phyloP scores from a whole-genome alignment of 2,329 filamentous ascomycete genomes.

The Aplosporella prunicola region DNA sequence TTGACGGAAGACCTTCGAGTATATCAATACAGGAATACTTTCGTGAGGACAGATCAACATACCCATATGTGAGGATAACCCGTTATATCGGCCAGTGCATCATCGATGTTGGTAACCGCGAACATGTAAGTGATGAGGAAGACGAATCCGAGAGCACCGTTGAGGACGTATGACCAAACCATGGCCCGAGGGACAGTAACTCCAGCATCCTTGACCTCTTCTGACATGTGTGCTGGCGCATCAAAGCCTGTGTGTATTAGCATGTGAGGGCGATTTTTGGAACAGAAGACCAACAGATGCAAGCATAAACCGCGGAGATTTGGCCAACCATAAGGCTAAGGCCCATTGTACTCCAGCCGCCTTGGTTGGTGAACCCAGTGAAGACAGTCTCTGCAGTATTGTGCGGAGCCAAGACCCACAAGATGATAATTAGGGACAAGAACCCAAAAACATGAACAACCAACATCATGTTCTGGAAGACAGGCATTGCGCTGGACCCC shows the following conservation, averaged over 20 bases:
- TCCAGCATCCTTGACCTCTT: slow-evolving; percentile 13
- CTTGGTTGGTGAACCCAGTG: slow-evolving; percentile 27
- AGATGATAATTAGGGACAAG: slow-evolving; percentile 33
- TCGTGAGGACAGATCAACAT: too few relatives aligned
- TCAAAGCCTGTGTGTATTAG: slow-evolving; percentile 5
- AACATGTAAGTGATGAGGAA: slow-evolving; percentile 15
- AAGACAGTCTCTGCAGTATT: slow-evolving; percentile 23
- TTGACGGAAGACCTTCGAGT: slow-evolving; percentile 9
- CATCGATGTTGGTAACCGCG: slow-evolving; percentile 12
- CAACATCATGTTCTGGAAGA: slow-evolving; percentile 28
- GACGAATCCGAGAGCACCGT: slow-evolving; percentile 12
- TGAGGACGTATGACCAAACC: slow-evolving; percentile 13
- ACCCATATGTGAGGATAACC: slow-evolving; percentile 9
- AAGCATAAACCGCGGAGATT: slow-evolving; percentile 25
- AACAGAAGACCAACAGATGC: slow-evolving; percentile 6
- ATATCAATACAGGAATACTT: too few relatives aligned
- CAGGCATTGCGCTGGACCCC: slow-evolving; percentile 21
- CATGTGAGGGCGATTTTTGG: not conserved
- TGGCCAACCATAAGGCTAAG: slow-evolving; percentile 33
- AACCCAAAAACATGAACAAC: slow-evolving; percentile 37
- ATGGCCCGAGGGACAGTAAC: slow-evolving; percentile 12
- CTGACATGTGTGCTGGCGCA: slow-evolving; percentile 9
- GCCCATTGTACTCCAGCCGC: slow-evolving; percentile 31
- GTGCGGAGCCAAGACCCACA: slow-evolving; percentile 27
- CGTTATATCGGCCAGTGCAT: slow-evolving; percentile 1